A percentile compares a stretch with the other conserved stretches of the same genome.
phyloP scores from a whole-genome alignment of 2,329 filamentous ascomycete species.

The Seiridium unicorne region DNA sequence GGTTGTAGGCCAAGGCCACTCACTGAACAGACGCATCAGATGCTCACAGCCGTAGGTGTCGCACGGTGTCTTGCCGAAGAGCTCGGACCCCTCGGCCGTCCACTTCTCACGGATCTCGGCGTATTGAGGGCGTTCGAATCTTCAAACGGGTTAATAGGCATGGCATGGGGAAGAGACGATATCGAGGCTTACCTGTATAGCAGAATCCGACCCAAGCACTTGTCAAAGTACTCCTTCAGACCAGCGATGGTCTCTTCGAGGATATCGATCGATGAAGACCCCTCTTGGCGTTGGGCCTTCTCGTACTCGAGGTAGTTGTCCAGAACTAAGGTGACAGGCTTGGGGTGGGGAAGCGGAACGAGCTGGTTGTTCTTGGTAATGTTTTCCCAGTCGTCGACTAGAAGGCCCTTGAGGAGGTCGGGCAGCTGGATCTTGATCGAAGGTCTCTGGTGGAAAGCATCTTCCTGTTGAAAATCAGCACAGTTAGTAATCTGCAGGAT shows the following conservation, averaged over 20 bases:
- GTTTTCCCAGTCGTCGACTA: constrained; percentile 99
- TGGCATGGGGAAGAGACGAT: not conserved
- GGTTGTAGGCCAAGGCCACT: constrained; percentile 23
- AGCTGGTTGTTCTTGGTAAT: constrained; percentile 93
- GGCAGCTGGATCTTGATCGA: constrained; percentile 85
- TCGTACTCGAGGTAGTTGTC: constrained; percentile 76
- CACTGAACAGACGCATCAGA: constrained; percentile 84
- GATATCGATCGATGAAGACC: constrained; percentile 75
- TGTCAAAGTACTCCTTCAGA: constrained; percentile 91
- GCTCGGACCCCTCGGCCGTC: constrained; percentile 59
- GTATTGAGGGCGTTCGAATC: constrained; percentile 89
- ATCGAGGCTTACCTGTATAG: constrained; percentile 65
- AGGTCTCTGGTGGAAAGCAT: constrained; percentile 78
- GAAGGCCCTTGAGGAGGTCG: constrained; percentile 83
- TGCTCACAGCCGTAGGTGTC: constrained; percentile 95
- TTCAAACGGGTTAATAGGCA: constrained; percentile 32
- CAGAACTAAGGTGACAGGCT: constrained; percentile 75
- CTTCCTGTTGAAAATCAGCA: constrained; percentile 62
- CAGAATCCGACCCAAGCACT: constrained; percentile 80
- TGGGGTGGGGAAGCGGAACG: constrained; percentile 76
- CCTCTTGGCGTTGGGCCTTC: constrained; percentile 61
- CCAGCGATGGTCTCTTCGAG: constrained; percentile 87
- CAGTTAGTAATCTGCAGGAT: not conserved
- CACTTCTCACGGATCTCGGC: constrained; percentile 72
- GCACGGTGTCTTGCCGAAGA: constrained; percentile 67